A percentile compares a stretch with the other conserved stretches of the same genome.
Evolutionary conservation across 495 filamentous ascomycete genomes (phyloP).

Genomic region (Podospora bellae-mahoneyi): DNA sequence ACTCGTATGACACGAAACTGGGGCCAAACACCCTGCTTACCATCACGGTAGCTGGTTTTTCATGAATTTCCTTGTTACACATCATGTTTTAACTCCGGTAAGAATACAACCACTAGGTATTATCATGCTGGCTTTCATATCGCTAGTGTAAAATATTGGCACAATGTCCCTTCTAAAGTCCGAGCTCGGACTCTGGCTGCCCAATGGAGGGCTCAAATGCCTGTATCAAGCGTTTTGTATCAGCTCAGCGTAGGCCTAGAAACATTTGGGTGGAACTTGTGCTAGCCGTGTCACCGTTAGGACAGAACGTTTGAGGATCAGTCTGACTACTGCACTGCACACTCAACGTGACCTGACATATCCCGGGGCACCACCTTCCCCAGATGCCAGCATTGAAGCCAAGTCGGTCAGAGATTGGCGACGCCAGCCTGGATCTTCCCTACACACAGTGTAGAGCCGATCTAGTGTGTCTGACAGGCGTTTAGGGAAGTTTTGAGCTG

Average conservation of each 20-base stretch:
- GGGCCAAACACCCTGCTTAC: no score
- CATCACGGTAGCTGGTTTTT: no score
- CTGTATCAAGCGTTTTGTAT: neutral
- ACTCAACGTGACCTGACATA: neutral
- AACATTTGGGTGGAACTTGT: neutral
- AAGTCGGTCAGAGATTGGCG: neutral
- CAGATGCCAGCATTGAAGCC: neutral
- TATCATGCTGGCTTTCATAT: no score
- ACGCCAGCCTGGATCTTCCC: neutral
- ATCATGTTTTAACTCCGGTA: neutral
- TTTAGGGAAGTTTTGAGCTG: slow-evolving; percentile 40
- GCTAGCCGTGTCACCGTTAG: neutral
- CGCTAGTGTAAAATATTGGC: neutral
- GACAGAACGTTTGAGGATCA: neutral
- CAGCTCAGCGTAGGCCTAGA: neutral
- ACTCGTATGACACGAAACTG: neutral
- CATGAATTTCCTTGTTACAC: neutral
- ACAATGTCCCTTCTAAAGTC: neutral
- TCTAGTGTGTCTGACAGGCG: neutral
- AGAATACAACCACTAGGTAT: no score
- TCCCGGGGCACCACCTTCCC: neutral
- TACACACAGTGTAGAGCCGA: neutral
- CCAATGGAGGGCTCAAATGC: neutral
- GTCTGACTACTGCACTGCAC: neutral
- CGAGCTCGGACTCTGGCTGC: neutral